Evolutionary conservation across 805 yeast genomes (phyloP).

Genomic region (Ogataea trehaloabstinens): DNA sequence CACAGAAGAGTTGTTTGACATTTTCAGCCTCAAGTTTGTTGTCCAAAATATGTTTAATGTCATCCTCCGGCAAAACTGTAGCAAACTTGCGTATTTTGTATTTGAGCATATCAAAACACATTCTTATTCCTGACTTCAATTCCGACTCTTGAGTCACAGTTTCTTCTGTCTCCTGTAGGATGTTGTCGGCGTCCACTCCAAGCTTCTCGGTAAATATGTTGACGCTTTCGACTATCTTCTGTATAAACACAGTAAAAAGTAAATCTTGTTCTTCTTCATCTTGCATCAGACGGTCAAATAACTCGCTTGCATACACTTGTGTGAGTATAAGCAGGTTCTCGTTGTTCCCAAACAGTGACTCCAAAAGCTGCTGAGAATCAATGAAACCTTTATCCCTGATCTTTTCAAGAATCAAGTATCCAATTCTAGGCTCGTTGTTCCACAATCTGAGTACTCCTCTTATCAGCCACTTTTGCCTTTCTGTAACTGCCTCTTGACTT

Average conservation of each 20-base stretch:
- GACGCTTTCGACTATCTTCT: conserved; percentile 15
- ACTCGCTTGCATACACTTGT: conserved; percentile 46
- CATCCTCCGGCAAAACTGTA: conserved; percentile 1
- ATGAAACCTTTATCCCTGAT: conserved; percentile 47
- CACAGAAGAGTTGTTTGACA: too few species aligned
- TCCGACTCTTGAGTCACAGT: conserved; percentile 30
- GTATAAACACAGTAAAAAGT: conserved; percentile 15
- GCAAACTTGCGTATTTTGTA: conserved; percentile 11
- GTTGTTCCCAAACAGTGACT: conserved; percentile 38
- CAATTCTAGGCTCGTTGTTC: conserved; percentile 65
- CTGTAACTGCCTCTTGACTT: conserved; percentile 25
- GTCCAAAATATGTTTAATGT: too few species aligned
- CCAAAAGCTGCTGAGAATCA: conserved; percentile 38
- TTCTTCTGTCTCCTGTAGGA: conserved; percentile 7
- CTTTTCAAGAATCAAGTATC: conserved; percentile 55
- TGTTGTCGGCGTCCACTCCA: conserved; percentile 11
- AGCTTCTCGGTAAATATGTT: conserved; percentile 15
- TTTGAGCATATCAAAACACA: conserved; percentile 11
- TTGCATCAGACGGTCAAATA: conserved; percentile 27
- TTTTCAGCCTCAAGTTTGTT: too few species aligned
- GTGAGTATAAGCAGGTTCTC: conserved; percentile 36
- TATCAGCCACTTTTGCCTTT: conserved; percentile 44
- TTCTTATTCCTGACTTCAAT: conserved; percentile 40
- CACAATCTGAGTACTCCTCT: conserved; percentile 61
- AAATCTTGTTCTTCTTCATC: conserved; percentile 17